Percentiles rank a stretch among this genome's conserved stretches.
Conservation (phyloP, 2,329 filamentous ascomycete genomes). For the Aureobasidium sp. region DNA sequence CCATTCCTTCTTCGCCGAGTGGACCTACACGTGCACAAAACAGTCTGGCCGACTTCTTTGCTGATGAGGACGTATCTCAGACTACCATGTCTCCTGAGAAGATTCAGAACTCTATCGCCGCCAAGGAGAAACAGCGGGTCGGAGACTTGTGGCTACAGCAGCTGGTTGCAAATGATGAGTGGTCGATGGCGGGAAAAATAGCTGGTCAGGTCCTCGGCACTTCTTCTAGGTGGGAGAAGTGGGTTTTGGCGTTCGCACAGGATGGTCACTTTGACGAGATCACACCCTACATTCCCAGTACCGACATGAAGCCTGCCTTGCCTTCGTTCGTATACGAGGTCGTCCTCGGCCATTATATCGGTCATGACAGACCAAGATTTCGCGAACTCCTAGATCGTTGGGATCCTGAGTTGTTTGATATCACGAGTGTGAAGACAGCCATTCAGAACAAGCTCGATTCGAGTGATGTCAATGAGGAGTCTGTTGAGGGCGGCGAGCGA, state of each 20-base stretch:
- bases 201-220: conserved; percentile 77
- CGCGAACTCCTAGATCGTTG: conserved; percentile 74
- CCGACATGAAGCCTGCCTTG: conserved; percentile 70
- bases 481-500: conserved; percentile 63
- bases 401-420: conserved; percentile 78
- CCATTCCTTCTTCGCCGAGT: conserved; percentile 31
- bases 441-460: conserved; percentile 77
- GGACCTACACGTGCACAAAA: conserved; percentile 38
- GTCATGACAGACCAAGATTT: conserved; percentile 66
- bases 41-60: conserved; percentile 59
- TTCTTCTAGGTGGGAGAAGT: conserved; percentile 83
- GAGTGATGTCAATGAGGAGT: conserved; percentile 67
- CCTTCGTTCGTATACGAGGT: conserved; percentile 81
- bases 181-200: conserved; percentile 69
- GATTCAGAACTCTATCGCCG: conserved; percentile 57
- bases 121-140: conserved; percentile 83
- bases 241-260: conserved; percentile 87
- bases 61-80: conserved; percentile 49
- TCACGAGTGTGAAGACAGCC: conserved; percentile 65
- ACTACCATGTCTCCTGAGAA: conserved; percentile 55
- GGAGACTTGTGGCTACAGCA: conserved; percentile 92
- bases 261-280: conserved; percentile 86
- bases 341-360: conserved; percentile 81
- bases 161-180: conserved; percentile 66
- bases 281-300: conserved; percentile 70